Base-by-base conservation (phyloP, 2,329 filamentous ascomycete species). In the Paecilomyces variotii region DNA sequence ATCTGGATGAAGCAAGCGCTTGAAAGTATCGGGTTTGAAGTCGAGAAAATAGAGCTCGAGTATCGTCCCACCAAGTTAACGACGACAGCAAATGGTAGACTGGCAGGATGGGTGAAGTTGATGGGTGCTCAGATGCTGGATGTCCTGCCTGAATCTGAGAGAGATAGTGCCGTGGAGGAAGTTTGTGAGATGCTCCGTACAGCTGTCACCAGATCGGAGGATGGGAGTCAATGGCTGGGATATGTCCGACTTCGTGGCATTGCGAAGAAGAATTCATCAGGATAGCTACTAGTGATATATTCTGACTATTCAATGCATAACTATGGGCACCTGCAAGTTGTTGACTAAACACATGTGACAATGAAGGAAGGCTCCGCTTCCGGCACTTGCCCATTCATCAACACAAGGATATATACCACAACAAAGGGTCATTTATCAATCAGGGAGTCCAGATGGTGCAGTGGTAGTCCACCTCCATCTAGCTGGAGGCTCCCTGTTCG, bases 61-160 rank as follows among this genome's bases (percentile, higher is more conserved):
- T 88, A 86, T 75, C 73, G 87, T 56, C 84, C 86, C 27, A 90
- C 87, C 27, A 76, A 69, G 59, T 62, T 79, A 45, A 80, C 73
- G 25, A 77, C 60, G 7, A 67, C 64, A 2, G 64, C 63, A 4
- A 68, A 64, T 60, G 84, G 83, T 2, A 86, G 86, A 0, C 74
- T 89, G 10, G 81, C 83, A 57, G 87, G 85, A 1, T 90, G 87
- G 87, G 74, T 88, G 27, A 74, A 82, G 64, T 70, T 89, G 60
- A 86, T 89, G 79, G 85, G 81, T 1, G 82, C 79, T 61, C 72
- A 76, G 62, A 80, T 86, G 54, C 74, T 89, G 58, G 82, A 86
- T 62, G 76, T 72, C 1, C 68, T 88, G 7, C 68, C 72, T 1
- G 75, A 73, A 32, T 76, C 74, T 30, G 70, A 66, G 53, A 79